Base-by-base conservation (phyloP, 805 yeast genomes). In the Brettanomyces sp. region DNA sequence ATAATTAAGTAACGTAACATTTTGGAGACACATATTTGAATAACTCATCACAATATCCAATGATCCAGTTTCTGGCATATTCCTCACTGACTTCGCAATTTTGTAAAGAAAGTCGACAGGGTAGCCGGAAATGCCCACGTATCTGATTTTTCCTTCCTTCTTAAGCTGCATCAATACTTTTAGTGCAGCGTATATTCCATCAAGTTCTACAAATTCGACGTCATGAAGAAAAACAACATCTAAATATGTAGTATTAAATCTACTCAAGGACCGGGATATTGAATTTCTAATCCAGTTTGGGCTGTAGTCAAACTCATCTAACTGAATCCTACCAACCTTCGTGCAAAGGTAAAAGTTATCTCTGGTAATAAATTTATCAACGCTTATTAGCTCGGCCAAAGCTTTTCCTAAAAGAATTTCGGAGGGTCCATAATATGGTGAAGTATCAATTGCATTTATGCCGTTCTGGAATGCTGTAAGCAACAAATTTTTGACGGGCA, bases 371-470 rank as follows among this genome's bases (percentile, higher is more conserved):
- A 58, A 60, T 36, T 71, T 69, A 1, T 59, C 59, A 4, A 58
- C 57, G 7, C 67, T 43, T 4, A 61, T 52, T 30, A 67, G 50
- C 1, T 57, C 46, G 23, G 63, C 60, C 52, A 90, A 65, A 0
- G 89, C 91, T 13, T 70, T 49, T 1, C 98, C 97, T 5, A 86
- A 59, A 12, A 90, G 52, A 18, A 64, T 70, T 57, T 90, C 98
- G 4, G 95, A 85, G 0, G 87, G 87, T 0, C 97, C 97, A 59
- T 90, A 90, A 65, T 86, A 89, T 3, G 97, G 96, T 0, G 96
- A 85, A 0, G 97, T 88, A 58, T 90, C 97, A 35, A 90, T 69
- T 1, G 95, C 93, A 41, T 72, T 74, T 49, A 87, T 67, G 0
- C 96, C 96, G 24, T 69, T 58, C 21, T 68, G 64, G 55, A 90